Conservation (phyloP, 2,329 filamentous ascomycete species). For the Cordyceps tenuipes region DNA sequence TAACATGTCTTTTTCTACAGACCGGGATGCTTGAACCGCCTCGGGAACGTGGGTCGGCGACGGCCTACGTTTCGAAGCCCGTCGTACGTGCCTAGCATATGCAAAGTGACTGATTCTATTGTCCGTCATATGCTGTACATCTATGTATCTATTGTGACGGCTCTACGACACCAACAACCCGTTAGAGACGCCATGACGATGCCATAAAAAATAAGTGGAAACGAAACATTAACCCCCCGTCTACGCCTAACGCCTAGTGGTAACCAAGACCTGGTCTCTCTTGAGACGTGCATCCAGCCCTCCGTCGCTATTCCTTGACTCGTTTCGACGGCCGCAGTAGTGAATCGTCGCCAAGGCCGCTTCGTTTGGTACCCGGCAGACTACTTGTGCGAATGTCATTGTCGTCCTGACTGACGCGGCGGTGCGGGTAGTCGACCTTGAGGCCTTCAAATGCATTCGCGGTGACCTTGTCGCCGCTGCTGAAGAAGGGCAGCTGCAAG, state of each 20-base stretch:
- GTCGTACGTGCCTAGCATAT: too few relatives aligned
- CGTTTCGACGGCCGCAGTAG: slow-evolving; percentile 56
- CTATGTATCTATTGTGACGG: too few relatives aligned
- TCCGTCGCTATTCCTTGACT: slow-evolving; percentile 40
- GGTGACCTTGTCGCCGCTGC: slow-evolving; percentile 61
- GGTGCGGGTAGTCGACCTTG: slow-evolving; percentile 79
- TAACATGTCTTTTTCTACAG: not conserved
- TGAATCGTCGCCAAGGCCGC: slow-evolving; percentile 72
- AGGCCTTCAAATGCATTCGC: slow-evolving; percentile 87
- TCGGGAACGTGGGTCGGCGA: too few relatives aligned
- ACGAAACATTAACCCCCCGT: not conserved
- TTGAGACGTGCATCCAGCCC: too few relatives aligned
- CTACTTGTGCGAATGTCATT: slow-evolving; percentile 91
- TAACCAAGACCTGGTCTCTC: too few relatives aligned
- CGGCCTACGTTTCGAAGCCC: too few relatives aligned
- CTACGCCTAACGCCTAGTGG: too few relatives aligned
- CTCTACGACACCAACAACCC: too few relatives aligned
- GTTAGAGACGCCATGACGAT: too few relatives aligned
- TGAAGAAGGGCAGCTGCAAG: slow-evolving; percentile 86
- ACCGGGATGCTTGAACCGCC: too few relatives aligned
- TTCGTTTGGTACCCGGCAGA: slow-evolving; percentile 83
- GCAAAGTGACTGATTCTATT: too few relatives aligned
- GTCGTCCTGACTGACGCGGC: slow-evolving; percentile 87
- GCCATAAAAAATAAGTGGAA: not conserved
- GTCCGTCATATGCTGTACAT: too few relatives aligned